Evolutionary conservation across 108 stramenopile genomes (phyloP), one percentile per base, ranked within the genome.

Genomic region (Cyclostephanos invisitatus): DNA sequence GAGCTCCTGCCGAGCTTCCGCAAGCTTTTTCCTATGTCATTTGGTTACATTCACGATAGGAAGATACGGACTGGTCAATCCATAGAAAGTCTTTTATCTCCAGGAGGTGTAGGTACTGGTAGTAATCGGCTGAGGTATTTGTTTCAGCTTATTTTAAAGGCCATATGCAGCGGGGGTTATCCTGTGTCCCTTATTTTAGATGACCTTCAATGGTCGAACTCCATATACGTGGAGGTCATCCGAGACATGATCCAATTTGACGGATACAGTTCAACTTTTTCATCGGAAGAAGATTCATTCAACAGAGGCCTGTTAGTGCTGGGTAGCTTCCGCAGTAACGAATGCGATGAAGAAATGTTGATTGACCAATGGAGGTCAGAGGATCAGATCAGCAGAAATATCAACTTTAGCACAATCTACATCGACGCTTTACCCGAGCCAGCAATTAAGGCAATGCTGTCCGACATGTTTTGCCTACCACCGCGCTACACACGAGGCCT

Each of bases 191-290:
- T 8, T 61, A 3, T 46, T 47, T 42, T 64, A 12, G 63, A 64
- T 10, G 63, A 64, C 63, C 20, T 64, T 7, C 63, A 64, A 40
- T 64, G 63, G 63, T 7, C 53, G 21, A 20, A 54, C 11, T 24
- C 22, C 22, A 27, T 54, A 54, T 25, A 22, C 25, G 25, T 54
- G 53, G 53, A 54, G 9, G 10, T 54, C 12, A 46, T 46, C 44
- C 15, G 44, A 3, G 44, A 46, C 14, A 25, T 54, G 20, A 54
- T 27, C 53, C 53, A 54, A 54, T 10, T 15, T 27, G 53, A 24
- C 22, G 53, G 53, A 25, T 25, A 54, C 24, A 54, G 53, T 54
- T 54, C 53, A 24, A 25, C 25, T 54, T 46, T 46, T 46, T 46
- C 44, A 3, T 54, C 53, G 0, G 22, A 25, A 54, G 25, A 54